Base-by-base conservation (phyloP, 129 eudicot species). In the Smallanthus sonchifolius region DNA sequence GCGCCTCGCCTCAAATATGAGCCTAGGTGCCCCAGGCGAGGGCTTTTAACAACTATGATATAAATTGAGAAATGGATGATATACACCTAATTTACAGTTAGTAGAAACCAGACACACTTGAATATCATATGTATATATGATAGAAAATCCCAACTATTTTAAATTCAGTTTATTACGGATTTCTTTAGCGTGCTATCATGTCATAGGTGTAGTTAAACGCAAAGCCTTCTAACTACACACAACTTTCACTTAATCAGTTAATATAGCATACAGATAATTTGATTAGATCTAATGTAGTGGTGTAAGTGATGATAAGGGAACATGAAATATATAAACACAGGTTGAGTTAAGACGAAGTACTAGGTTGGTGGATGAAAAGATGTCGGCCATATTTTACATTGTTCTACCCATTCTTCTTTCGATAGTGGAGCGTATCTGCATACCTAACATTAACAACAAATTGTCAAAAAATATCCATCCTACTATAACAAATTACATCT, bases 311-410 rank as follows among this genome's bases (percentile, higher is more conserved):
- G 60, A 72, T 20, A 56, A 59, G 19, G 45, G 38, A 74, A 40
- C 19, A 37, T 15, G 7, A 47, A 47, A 63, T 43, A 61, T 0
- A 76, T 43, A 65, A 57, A 67, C 5, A 8, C 5, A 9, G 2
- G 39, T 24, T 24, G 17, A 68, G 39, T 67, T 69, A 49, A 83
- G 57, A 64, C n/a, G 28, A 64, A 7, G 48, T 78, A 92, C 98
- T 88, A 94, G 70, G 96, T 90, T 67, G 97, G 98, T 57, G 97
- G 98, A 78, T 94, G 97, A 78, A 81, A 94, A 57, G 98, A 94
- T 57, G 98, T 90, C 66, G 97, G 98, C 98, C 98, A 94, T 40
- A 88, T 28, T 79, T 94, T 94, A 85, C 88, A 84, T 67, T 94
- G 98, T 70, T 90, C 97, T 74, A 83, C 91, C 97, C 98, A 94